Percentiles rank a stretch among this genome's conserved stretches.
These are phyloP conservation scores for Xanthoparmelia taractica DNA, from an alignment of 495 filamentous ascomycete genomes.

Conservation along the genomic window DNA sequence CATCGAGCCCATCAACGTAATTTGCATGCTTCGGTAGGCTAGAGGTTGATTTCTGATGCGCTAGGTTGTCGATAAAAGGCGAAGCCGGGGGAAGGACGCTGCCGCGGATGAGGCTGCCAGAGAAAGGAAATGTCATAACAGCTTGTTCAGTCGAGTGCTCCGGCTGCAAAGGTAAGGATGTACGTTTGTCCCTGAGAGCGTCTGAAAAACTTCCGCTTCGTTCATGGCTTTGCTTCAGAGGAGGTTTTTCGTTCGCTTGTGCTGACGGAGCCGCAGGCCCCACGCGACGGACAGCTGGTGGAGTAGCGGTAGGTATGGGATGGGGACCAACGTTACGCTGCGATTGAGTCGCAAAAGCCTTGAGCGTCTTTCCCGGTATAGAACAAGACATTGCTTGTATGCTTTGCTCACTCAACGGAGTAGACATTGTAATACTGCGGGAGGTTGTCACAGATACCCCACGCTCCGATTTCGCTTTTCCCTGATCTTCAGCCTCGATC, in stretches of 20 bases:
- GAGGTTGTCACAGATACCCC: constrained; percentile 40
- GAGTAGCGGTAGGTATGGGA: constrained; percentile 51
- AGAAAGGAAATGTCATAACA: constrained; percentile 57
- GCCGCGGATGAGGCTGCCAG: constrained; percentile 79
- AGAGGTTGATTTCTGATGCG: constrained; percentile 40
- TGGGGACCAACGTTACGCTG: constrained; percentile 50
- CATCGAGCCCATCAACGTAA: constrained; percentile 12
- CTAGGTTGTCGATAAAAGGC: constrained; percentile 64
- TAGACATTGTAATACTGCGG: constrained; percentile 37
- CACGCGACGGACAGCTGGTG: constrained; percentile 33
- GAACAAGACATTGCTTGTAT: constrained; percentile 73
- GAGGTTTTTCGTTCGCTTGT: constrained; percentile 21
- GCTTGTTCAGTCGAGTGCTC: constrained; percentile 38
- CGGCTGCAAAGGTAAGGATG: constrained; percentile 47
- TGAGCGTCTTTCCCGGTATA: constrained; percentile 58
- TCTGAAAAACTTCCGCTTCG: constrained; percentile 77
- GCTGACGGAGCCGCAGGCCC: constrained; percentile 26
- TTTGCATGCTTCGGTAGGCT: constrained; percentile 17
- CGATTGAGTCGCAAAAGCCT: constrained; percentile 36
- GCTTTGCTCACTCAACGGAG: constrained; percentile 49
- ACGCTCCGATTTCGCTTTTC: constrained; percentile 35
- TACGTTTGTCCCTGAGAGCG: constrained; percentile 68
- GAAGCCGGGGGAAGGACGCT: constrained; percentile 67
- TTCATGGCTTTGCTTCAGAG: constrained; percentile 51
- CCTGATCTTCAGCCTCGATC: constrained; percentile 37